Evolutionary conservation across 257 asterid genomes (phyloP), one percentile per base, ranked within the genome.

Genomic region (Nicotiana tabacum): DNA sequence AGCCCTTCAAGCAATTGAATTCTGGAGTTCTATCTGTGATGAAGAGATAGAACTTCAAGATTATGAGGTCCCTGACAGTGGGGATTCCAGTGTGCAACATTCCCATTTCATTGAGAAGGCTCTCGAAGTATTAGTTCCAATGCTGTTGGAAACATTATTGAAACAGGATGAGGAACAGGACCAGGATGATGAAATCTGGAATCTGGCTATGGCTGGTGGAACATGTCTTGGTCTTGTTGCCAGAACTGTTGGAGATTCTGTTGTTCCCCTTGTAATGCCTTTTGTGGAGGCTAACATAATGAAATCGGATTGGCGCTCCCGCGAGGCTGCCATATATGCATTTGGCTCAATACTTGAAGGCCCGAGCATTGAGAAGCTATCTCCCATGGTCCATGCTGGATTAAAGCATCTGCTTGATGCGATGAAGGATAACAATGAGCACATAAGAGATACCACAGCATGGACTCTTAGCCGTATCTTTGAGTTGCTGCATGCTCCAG

Each of bases 331-430:
- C 58, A 93, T 94, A 6, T 93, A 86, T 86, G 97, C 98, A 18
- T 93, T 95, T 86, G 98, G 98, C 37, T 95, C 98, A 32, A 95
- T 95, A 83, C 92, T 95, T 13, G 98, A 95, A 33, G 98, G 98
- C 17, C 98, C 98, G 65, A 91, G 94, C 86, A 85, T 76, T n/a
- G 93, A 90, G 70, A 92, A 89, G 85, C 88, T 95, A 29, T 85
- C 94, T 61, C 98, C 98, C 21, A 90, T 93, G 94, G 98, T 95
- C 32, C 86, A 89, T 82, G 88, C 92, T 77, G 98, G 94, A n/a
- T 86, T 95, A 12, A 91, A 89, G 12, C 93, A 92, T 82, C 86
- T 95, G 79, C 96, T 95, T 21, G 89, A 88, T 77, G 92, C 97
- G n/a, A 91, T 91, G 97, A 92, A 85, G 62, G 97, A 95, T 84